Evolutionary conservation across 2,329 filamentous ascomycete species (phyloP), one percentile per base, ranked within the genome.

Genomic region (Aspergillus sp.): DNA sequence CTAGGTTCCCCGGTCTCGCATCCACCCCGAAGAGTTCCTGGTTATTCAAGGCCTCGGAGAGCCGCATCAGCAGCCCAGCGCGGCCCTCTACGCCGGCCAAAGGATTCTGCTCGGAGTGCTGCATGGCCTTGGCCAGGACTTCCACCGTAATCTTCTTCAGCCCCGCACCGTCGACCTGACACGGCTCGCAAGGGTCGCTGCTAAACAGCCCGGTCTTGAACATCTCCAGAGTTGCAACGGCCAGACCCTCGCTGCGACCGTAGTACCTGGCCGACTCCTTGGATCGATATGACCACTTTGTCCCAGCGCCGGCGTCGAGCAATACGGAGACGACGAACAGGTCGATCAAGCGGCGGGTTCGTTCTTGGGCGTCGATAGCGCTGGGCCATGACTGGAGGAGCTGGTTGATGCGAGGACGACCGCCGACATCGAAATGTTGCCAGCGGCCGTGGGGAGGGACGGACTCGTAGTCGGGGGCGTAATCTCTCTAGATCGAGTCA

Each of bases 171-270:
- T 98, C 89, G 16, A 96, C 91, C 58, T 93, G 88, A 52, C 78
- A 85, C 31, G 86, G 86, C 61, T 94, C 86, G 36, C 65, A 71
- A 2, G 75, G 69, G 53, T 89, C 76, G 58, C 86, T 83, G 43
- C 86, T 94, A 64, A 96, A 96, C 20, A 85, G 54, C 20, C 91
- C 91, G 10, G 75, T 70, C 64, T 94, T 94, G 72, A 94, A 95
- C 88, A 95, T 94, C 47, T 95, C 88, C 48, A 81, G 53, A 54
- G 74, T 79, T 26, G 78, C 78, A 7, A 82, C 78, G 6, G 88
- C 88, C 34, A 95, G 71, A 6, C 88, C 88, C 58, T 95, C 91
- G 40, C 86, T 94, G 31, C 91, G 78, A 32, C 77, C 72, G 61
- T 89, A 96, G 25, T 82, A 60, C 41, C 79, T 81, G 35, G 84